A percentile compares a stretch with the other conserved stretches of the same genome.
These are phyloP conservation scores for Lentinula raphanica DNA, from an alignment of 768 basidiomycete species.

Conservation along the genomic window DNA sequence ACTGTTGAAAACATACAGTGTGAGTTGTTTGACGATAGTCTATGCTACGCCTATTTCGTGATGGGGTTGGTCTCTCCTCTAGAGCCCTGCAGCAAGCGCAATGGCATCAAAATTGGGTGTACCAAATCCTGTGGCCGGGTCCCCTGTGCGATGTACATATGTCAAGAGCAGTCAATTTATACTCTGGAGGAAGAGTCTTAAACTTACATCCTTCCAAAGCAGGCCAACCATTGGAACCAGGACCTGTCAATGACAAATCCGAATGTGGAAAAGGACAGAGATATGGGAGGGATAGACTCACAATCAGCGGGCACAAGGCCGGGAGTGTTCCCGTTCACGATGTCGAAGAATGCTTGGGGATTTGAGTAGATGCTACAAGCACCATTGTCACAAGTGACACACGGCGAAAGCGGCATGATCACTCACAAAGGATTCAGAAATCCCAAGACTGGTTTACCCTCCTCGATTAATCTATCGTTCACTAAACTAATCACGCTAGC, in stretches of 20 bases:
- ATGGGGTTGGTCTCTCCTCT: too few relatives aligned
- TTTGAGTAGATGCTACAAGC: constrained; percentile 24
- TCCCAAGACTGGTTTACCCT: constrained; percentile 28
- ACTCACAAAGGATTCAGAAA: constrained; percentile 29
- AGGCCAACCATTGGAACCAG: background rate
- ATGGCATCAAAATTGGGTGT: constrained; percentile 1
- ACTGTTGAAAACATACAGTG: too few relatives aligned
- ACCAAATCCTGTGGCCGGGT: background rate
- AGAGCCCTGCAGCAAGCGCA: background rate
- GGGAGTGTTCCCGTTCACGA: constrained; percentile 27
- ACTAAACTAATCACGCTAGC: constrained; percentile 39
- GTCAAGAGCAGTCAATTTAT: too few relatives aligned
- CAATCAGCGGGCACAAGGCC: background rate
- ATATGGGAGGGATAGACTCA: background rate
- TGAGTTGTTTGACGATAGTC: too few relatives aligned
- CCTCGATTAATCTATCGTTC: constrained; percentile 34
- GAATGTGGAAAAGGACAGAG: background rate
- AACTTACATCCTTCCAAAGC: background rate
- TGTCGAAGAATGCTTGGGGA: constrained; percentile 33
- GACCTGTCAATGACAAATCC: background rate
- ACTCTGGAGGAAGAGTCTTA: background rate
- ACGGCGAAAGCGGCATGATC: too few relatives aligned
- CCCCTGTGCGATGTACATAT: background rate
- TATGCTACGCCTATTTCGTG: too few relatives aligned
- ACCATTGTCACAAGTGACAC: too few relatives aligned